Evolutionary conservation across 106 monocot species (phyloP), one percentile per base, ranked within the genome.

Genomic region (Apostasia shenzhenica): DNA sequence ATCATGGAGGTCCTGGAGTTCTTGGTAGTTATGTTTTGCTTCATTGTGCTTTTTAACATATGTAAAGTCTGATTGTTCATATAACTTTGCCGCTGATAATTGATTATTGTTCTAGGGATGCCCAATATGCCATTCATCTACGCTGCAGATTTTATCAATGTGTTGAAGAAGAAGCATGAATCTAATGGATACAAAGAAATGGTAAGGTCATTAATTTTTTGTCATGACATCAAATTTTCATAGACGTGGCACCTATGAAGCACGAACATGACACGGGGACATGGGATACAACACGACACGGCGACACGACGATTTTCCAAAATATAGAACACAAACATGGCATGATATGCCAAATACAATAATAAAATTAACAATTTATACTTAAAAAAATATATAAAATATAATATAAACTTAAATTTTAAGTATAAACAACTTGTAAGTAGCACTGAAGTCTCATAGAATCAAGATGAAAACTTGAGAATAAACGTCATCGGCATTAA

Each of bases 1-100:
- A 95, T 73, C 95, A 95, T 59, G 95, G 95, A 6, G 92, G 92
- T 42, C 84, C 92, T 40, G 95, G 95, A 40, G 85, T 92, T 14
- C 95, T 95, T 48, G 95, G 95, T 89, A 9, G 63, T 26, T 26
- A 26, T 26, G 69, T 45, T 14, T 49, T 9, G 4, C 11, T 11
- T 67, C 13, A 12, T 55, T 45, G 8, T 61, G n/a, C 14, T 78
- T 58, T 11, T 75, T 44, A 39, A 54, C 2, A 8, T 39, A 53
- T 39, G 14, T 41, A 14, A 56, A 53, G 41, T 67, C 2, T 10
- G 41, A 38, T 53, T 62, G n/a, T 39, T 8, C 39, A 45, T 67
- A 5, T 7, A 45, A 14, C 45, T 3, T 3, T 26, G 14, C 12
- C 57, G 67, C 52, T 69, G 41, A 72, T 62, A 47, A 43, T 38